phyloP scores from a whole-genome alignment of 306 rosid genomes.

The Lagenaria siceraria region DNA sequence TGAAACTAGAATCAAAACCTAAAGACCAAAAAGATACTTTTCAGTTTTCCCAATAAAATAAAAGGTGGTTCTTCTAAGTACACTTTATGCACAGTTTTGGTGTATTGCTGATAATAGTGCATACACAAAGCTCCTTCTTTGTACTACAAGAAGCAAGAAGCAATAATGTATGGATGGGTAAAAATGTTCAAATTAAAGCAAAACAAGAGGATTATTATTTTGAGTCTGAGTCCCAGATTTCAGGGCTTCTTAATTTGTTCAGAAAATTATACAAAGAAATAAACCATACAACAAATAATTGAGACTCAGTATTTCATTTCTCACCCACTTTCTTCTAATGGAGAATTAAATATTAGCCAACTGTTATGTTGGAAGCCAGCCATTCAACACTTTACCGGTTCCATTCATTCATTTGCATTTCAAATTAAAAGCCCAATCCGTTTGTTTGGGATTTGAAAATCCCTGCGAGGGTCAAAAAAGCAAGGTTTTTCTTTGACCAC shows the following conservation, averaged over 20 bases:
- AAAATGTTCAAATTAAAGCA: neutral
- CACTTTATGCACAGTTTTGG: no score
- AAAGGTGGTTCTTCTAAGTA: no score
- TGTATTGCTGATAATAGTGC: no score
- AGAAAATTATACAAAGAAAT: neutral
- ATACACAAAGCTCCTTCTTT: no score
- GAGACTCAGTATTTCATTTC: neutral
- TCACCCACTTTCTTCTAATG: neutral
- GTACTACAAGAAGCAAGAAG: neutral
- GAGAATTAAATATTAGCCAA: neutral
- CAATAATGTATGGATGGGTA: neutral
- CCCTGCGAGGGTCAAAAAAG: constrained; percentile 1
- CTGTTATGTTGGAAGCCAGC: constrained; percentile 9
- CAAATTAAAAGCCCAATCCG: neutral
- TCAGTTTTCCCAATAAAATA: no score
- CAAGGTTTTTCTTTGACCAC: neutral
- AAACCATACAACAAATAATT: neutral
- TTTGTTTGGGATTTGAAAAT: constrained; percentile 1
- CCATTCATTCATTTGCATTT: neutral
- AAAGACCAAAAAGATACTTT: no score
- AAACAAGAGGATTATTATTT: neutral
- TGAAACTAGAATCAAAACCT: no score
- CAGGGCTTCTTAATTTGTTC: neutral
- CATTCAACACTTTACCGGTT: neutral
- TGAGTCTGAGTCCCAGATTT: neutral